Base-by-base conservation (phyloP, 306 rosid genomes). In the Cyamopsis tetragonoloba region DNA sequence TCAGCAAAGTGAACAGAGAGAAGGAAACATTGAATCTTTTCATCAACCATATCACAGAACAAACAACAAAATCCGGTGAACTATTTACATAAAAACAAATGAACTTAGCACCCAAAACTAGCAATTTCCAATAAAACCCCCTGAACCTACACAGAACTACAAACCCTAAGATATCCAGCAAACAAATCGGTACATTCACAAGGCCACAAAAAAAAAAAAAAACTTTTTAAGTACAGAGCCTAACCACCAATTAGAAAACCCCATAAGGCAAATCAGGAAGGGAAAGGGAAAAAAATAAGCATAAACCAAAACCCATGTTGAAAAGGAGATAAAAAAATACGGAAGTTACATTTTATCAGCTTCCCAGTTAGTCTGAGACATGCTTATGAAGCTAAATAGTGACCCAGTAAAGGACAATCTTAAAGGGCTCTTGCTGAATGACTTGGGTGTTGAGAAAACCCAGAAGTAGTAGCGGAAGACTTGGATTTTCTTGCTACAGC, bases 291-390 rank as follows among this genome's bases (percentile, higher is more conserved):
- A 13, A 5, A 72, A 71, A 38, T 13, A 26, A 72, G 48, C 58
- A 70, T 12, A 70, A 74, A 60, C 26, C 5, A 63, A 70, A 78
- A 72, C 70, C 78, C 78, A 80, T 43, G 67, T 17, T 8, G 34
- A 12, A 47, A 71, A 37, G 9, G n/a, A 42, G 47, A 18, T 2
- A 11, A n/a, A 28, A 4, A 5, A 37, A 57, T 8, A 5, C 7
- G 50, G 12, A 60, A 72, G 88, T 85, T 82, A 86, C 99, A 95
- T 95, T 85, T 95, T 95, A 82, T 95, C 99, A 73, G 99, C 99
- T 86, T 95, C 99, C 99, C 99, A 95, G 89, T 90, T 90, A 58
- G 99, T 95, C 61, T 95, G 99, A 86, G 99, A 88, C 99, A 95
- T 95, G 81, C 41, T 85, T 74, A 19, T 3, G 37, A 66, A 76